A percentile compares a stretch with the other conserved stretches of the same genome.
These are phyloP conservation scores for Eimeria acervulina DNA, from an alignment of 169 alveolate genomes.

Conservation along the genomic window DNA sequence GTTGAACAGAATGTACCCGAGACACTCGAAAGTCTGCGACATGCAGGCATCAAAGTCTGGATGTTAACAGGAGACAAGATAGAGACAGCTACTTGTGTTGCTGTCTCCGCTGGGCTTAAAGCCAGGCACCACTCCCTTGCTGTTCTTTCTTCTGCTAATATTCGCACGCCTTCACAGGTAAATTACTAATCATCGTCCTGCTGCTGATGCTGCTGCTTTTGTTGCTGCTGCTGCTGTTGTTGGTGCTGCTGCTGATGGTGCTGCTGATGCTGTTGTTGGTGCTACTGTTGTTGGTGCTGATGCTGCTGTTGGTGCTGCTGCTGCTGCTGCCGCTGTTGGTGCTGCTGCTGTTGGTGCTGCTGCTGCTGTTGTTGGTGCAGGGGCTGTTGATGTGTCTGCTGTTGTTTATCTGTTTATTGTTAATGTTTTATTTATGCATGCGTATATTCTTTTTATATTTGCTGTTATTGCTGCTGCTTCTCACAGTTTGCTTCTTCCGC, in stretches of 20 bases:
- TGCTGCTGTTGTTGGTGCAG: too few relatives aligned
- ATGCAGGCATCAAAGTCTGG: slow-evolving; percentile 99
- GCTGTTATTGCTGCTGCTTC: not conserved
- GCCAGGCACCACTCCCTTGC: slow-evolving; percentile 72
- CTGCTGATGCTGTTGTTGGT: too few relatives aligned
- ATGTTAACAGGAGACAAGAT: slow-evolving; percentile 99
- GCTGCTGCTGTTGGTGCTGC: too few relatives aligned
- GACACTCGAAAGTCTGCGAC: slow-evolving; percentile 96
- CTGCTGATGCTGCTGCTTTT: not conserved
- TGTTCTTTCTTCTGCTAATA: not conserved
- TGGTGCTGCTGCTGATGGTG: too few relatives aligned
- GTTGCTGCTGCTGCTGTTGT: slow-evolving; percentile 5
- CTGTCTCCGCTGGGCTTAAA: slow-evolving; percentile 97
- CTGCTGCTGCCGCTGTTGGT: slow-evolving; percentile 1
- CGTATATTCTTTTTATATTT: too few relatives aligned
- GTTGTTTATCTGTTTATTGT: too few relatives aligned
- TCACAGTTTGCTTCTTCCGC: too few relatives aligned
- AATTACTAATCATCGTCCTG: not conserved
- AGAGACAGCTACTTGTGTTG: slow-evolving; percentile 99
- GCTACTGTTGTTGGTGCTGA: too few relatives aligned
- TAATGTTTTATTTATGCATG: too few relatives aligned
- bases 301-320: not conserved
- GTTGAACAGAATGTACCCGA: slow-evolving; percentile 93
- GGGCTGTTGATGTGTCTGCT: too few relatives aligned
- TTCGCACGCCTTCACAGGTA: slow-evolving; percentile 59